A percentile compares a stretch with the other conserved stretches of the same genome.
phyloP scores from a whole-genome alignment of 352 stramenopile species.

The Phytopythium aichiense region DNA sequence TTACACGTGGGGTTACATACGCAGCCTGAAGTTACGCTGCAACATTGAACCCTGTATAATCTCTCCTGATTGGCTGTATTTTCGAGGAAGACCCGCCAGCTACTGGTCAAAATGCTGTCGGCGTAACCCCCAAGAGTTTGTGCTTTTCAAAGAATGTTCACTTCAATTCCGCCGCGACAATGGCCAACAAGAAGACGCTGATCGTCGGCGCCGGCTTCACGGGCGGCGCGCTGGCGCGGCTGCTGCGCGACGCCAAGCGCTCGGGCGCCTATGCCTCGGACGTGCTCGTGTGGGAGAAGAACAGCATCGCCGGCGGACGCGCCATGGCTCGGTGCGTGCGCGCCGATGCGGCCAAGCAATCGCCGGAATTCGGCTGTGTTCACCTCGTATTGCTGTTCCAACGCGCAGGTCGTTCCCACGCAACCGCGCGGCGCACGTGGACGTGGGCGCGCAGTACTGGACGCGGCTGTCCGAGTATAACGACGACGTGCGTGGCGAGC shows the following conservation, averaged over 20 bases:
- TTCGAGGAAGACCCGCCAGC: not conserved
- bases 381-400: slow-evolving; percentile 1
- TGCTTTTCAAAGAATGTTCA: not conserved
- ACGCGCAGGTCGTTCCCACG: slow-evolving; percentile 44
- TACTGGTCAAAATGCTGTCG: not conserved
- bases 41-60: not conserved
- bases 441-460: slow-evolving; percentile 70
- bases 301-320: slow-evolving; percentile 57
- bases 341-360: too few species aligned
- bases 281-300: slow-evolving; percentile 67
- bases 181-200: slow-evolving; percentile 42
- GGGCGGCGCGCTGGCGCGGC: slow-evolving; percentile 38
- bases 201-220: slow-evolving; percentile 66
- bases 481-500: slow-evolving; percentile 41
- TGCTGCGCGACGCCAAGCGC: slow-evolving; percentile 38
- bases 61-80: not conserved
- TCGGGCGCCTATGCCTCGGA: slow-evolving; percentile 18
- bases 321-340: slow-evolving; percentile 53
- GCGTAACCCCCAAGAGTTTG: not conserved
- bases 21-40: not conserved
- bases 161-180: slow-evolving; percentile 1
- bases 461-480: slow-evolving; percentile 44
- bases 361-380: not conserved
- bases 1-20: not conserved
- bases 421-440: slow-evolving; percentile 49